Percentiles rank a stretch among this genome's conserved stretches.
phyloP scores from a whole-genome alignment of 192 early-diverging fungal genomes.

The Podila epigama region DNA sequence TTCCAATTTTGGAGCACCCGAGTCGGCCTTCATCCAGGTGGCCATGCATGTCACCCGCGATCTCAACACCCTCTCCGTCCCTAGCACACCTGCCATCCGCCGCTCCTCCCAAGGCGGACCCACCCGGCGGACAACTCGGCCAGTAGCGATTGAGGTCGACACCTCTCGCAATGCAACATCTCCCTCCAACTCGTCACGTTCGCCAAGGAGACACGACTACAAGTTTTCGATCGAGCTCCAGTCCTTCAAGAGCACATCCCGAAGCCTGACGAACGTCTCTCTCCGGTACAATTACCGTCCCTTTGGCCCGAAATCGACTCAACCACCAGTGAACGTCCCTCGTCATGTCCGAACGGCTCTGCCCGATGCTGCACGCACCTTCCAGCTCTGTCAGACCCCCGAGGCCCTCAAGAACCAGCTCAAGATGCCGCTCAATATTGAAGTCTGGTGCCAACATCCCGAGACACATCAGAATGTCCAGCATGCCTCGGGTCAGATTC shows the following conservation, averaged over 20 bases:
- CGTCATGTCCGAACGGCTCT: constrained; percentile 13
- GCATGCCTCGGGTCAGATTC: constrained; percentile 44
- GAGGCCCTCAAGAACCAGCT: constrained; percentile 39
- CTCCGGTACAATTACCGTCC: constrained; percentile 47
- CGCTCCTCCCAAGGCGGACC: constrained; percentile 36
- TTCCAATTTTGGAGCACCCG: constrained; percentile 7
- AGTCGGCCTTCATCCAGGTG: constrained; percentile 30
- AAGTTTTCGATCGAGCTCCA: constrained; percentile 47
- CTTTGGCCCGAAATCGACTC: constrained; percentile 46
- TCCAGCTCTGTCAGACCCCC: constrained; percentile 47
- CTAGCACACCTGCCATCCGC: constrained; percentile 46
- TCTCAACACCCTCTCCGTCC: constrained; percentile 36
- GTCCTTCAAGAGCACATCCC: constrained; percentile 35
- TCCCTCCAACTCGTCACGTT: constrained; percentile 32
- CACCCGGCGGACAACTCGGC: constrained; percentile 16
- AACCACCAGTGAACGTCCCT: constrained; percentile 35
- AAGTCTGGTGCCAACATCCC: constrained; percentile 46
- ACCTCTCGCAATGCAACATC: constrained; percentile 7
- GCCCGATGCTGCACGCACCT: constrained; percentile 34
- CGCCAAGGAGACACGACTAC: constrained; percentile 43
- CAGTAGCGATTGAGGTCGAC: constrained; percentile 36
- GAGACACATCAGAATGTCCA: constrained; percentile 31
- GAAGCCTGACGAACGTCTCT: constrained; percentile 28
- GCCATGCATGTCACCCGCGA: constrained; percentile 48
- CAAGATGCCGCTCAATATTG: constrained; percentile 37